These are phyloP conservation scores for Andrographis paniculata DNA, from an alignment of 305 asterid genomes.

Conservation along the genomic window DNA sequence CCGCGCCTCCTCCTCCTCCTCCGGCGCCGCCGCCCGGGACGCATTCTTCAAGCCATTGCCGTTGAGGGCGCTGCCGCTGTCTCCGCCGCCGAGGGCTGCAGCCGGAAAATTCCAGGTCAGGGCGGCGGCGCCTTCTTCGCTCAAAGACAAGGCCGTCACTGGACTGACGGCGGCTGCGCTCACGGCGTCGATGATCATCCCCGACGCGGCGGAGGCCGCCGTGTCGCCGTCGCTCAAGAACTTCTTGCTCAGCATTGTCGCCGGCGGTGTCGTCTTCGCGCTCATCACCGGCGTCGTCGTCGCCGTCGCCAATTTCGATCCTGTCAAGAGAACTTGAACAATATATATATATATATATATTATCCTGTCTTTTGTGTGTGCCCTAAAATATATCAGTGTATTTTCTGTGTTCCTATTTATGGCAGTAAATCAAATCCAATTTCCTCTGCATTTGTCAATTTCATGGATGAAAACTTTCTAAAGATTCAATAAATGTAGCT, in stretches of 20 bases:
- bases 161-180: slow-evolving; percentile 73
- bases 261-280: slow-evolving; percentile 63
- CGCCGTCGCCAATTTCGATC: slow-evolving; percentile 86
- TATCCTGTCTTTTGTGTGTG: background rate
- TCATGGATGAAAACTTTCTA: too few relatives aligned
- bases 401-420: too few relatives aligned
- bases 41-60: slow-evolving; percentile 57
- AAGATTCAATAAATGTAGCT: too few relatives aligned
- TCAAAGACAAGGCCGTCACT: slow-evolving; percentile 66
- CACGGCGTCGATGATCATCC: slow-evolving; percentile 60
- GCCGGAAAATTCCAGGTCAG: slow-evolving; percentile 35
- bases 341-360: background rate
- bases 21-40: too few relatives aligned
- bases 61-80: slow-evolving; percentile 28
- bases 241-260: slow-evolving; percentile 81
- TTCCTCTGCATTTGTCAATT: too few relatives aligned
- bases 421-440: too few relatives aligned
- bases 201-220: slow-evolving; percentile 74
- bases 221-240: slow-evolving; percentile 70
- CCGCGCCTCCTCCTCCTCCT: slow-evolving; percentile 30
- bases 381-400: background rate
- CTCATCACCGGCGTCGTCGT: slow-evolving; percentile 54
- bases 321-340: slow-evolving; percentile 64
- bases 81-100: slow-evolving; percentile 23
- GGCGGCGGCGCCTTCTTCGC: slow-evolving; percentile 32